A percentile compares a stretch with the other conserved stretches of the same genome.
phyloP scores from a whole-genome alignment of 192 early-diverging fungal species.

The Backusella macrospora region DNA sequence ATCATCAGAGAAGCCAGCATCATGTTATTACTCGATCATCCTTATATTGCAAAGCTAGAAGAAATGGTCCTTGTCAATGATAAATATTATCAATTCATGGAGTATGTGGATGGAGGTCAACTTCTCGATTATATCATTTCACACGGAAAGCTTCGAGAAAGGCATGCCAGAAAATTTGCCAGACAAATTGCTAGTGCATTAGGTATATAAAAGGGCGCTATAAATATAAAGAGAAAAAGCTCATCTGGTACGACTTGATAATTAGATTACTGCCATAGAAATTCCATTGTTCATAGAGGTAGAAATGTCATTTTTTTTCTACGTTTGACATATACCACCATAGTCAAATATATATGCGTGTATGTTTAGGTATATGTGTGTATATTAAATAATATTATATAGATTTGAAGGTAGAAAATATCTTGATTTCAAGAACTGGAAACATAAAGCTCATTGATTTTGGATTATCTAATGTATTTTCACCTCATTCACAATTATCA shows the following conservation, averaged over 20 bases:
- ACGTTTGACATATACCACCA: neutral
- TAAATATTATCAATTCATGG: conserved; percentile 78
- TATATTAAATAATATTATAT: neutral
- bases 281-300: conserved; percentile 69
- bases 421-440: conserved; percentile 68
- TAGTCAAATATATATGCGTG: too few species aligned
- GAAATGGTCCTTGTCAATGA: conserved; percentile 68
- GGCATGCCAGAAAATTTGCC: conserved; percentile 72
- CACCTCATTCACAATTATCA: conserved; percentile 50
- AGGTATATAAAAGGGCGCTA: conserved; percentile 9
- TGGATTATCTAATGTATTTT: conserved; percentile 78
- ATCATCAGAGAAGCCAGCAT: conserved; percentile 70
- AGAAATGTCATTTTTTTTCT: neutral
- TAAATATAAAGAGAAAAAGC: neutral
- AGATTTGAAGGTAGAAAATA: conserved; percentile 82
- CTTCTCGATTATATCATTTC: conserved; percentile 83
- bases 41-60: conserved; percentile 76
- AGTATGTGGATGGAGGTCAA: conserved; percentile 82
- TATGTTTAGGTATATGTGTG: neutral
- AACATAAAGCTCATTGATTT: conserved; percentile 87
- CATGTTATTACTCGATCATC: conserved; percentile 78
- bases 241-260: neutral
- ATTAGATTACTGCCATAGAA: conserved; percentile 58
- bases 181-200: conserved; percentile 75
- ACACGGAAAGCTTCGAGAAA: conserved; percentile 75